Percentiles rank a stretch among this genome's conserved stretches.
Evolutionary conservation across 257 asterid species (phyloP).

Genomic region (Ilex asprella): DNA sequence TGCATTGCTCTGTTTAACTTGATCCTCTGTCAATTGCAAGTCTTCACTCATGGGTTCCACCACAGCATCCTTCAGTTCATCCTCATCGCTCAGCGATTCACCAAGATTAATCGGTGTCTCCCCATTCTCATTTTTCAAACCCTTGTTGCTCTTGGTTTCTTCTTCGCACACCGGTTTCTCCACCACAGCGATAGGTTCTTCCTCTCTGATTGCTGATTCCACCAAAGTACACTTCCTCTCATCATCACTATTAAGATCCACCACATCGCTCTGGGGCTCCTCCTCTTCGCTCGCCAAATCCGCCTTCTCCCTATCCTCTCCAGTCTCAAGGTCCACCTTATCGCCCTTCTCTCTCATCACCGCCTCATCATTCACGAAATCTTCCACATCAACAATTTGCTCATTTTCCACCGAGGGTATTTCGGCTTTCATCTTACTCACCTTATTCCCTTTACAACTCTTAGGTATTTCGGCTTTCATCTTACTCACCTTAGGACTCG

Average conservation of each 20-base stretch:
- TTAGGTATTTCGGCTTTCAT: constrained; percentile 10
- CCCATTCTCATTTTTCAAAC: background rate
- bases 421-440: constrained; percentile 22
- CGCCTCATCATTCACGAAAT: constrained; percentile 15
- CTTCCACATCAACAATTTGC: background rate
- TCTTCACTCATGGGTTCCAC: constrained; percentile 13
- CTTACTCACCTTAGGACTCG: constrained; percentile 7
- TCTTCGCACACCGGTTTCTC: constrained; percentile 9
- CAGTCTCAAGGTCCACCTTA: background rate
- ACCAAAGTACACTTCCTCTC: constrained; percentile 12
- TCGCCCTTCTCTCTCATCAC: background rate
- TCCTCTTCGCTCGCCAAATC: no score
- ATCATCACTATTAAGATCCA: constrained; percentile 23
- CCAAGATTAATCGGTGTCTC: background rate
- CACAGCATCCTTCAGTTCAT: background rate
- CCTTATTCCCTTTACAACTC: constrained; percentile 17
- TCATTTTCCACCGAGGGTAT: constrained; percentile 9
- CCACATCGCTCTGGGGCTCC: constrained; percentile 29
- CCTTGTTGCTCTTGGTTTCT: constrained; percentile 18
- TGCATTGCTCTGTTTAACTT: background rate
- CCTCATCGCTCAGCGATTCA: background rate
- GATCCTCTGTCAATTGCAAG: background rate
- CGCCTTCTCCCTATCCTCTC: constrained; percentile 9
- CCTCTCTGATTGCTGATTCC: background rate
- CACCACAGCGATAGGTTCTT: background rate